These are phyloP conservation scores for Colletotrichum shisoi DNA, from an alignment of 2,329 filamentous ascomycete genomes.

Conservation along the genomic window DNA sequence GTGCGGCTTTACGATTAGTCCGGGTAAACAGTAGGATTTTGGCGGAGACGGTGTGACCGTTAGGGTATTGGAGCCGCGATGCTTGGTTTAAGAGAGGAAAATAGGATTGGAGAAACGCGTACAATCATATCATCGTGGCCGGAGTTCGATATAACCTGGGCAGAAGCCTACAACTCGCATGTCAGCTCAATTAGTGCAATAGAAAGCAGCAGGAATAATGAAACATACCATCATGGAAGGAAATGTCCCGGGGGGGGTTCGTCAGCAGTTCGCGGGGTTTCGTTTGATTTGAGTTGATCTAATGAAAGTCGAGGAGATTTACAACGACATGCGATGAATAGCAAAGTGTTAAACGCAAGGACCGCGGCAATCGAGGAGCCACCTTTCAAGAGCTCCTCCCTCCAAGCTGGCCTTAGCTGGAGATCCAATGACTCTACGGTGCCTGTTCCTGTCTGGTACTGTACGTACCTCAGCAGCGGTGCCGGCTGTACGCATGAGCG, in stretches of 20 bases:
- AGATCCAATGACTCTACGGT: not conserved
- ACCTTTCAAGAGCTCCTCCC: slow-evolving; percentile 11
- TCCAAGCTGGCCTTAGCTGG: slow-evolving; percentile 15
- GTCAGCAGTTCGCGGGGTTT: not conserved
- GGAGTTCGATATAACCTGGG: slow-evolving; percentile 57
- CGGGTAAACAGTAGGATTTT: not conserved
- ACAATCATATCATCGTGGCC: slow-evolving; percentile 99
- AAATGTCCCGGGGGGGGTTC: not conserved
- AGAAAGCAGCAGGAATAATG: not conserved
- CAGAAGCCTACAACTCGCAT: slow-evolving; percentile 42
- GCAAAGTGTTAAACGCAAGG: not conserved
- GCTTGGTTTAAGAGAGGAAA: not conserved
- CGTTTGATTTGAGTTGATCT: not conserved
- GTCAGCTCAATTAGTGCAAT: slow-evolving; percentile 5
- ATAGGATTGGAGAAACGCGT: slow-evolving; percentile 55
- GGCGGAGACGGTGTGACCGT: not conserved
- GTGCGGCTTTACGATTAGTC: slow-evolving; percentile 18
- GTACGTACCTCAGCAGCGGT: not conserved
- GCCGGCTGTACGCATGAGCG: not conserved
- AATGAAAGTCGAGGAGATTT: not conserved
- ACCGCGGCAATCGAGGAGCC: slow-evolving; percentile 6
- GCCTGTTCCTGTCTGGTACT: not conserved
- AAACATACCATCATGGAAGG: slow-evolving; percentile 21
- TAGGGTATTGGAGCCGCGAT: not conserved
- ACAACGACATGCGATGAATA: too few species aligned